Percentiles rank a stretch among this genome's conserved stretches.
These are phyloP conservation scores for Antarctomyces pellizariae DNA, from an alignment of 495 filamentous ascomycete species.

Conservation along the genomic window DNA sequence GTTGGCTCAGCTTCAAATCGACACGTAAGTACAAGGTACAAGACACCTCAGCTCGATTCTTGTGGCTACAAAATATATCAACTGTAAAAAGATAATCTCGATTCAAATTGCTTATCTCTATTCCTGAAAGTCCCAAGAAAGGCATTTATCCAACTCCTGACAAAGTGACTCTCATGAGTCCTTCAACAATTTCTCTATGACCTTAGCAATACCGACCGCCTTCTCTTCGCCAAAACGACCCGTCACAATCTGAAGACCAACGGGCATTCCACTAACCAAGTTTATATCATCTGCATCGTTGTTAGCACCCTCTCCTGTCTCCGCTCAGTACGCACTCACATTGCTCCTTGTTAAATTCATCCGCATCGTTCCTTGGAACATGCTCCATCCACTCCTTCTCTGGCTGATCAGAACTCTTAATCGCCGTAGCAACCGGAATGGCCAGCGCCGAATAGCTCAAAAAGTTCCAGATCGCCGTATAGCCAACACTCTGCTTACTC, in stretches of 20 bases:
- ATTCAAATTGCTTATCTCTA: no score
- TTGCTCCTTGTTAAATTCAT: conserved; percentile 20
- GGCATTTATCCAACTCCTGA: no score
- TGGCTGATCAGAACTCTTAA: no score
- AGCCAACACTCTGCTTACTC: conserved; percentile 45
- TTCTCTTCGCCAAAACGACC: conserved; percentile 24
- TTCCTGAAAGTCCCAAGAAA: no score
- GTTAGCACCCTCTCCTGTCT: background rate
- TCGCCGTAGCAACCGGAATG: conserved; percentile 27
- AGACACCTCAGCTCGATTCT: no score
- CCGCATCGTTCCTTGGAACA: conserved; percentile 19
- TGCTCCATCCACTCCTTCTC: conserved; percentile 16
- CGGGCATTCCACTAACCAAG: conserved; percentile 23
- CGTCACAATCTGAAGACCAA: conserved; percentile 25
- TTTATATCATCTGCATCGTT: conserved; percentile 16
- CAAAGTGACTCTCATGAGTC: no score
- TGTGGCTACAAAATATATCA: no score
- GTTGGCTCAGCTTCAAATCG: no score
- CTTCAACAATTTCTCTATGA: conserved; percentile 16
- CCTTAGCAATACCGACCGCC: conserved; percentile 22
- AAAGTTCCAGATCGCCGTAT: conserved; percentile 52
- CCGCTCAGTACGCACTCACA: conserved; percentile 12
- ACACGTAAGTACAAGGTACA: no score
- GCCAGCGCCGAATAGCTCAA: conserved; percentile 39
- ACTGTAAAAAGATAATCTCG: no score